These are phyloP conservation scores for Erysimum cheiranthoides DNA, from an alignment of 345 rosid genomes.

Conservation along the genomic window DNA sequence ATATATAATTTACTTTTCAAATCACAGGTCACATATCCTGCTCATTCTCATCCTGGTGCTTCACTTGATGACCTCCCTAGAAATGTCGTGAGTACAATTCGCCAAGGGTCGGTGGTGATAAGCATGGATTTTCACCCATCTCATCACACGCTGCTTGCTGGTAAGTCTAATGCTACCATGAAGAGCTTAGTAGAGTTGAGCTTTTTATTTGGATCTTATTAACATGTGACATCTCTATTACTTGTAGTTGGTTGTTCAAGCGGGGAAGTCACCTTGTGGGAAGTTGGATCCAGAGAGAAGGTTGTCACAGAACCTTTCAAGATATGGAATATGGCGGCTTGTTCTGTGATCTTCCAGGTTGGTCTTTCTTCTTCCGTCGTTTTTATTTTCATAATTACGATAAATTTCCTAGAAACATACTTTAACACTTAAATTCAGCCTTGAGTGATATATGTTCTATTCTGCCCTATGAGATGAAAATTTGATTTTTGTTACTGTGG, in stretches of 20 bases:
- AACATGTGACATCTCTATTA: constrained; percentile 10
- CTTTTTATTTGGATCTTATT: constrained; percentile 15
- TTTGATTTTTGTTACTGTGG: neutral
- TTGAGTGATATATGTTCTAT: constrained; percentile 2
- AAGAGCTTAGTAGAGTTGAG: constrained; percentile 18
- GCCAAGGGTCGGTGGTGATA: constrained; percentile 75
- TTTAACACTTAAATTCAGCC: constrained; percentile 8
- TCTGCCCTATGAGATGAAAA: constrained; percentile 9
- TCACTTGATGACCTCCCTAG: constrained; percentile 92
- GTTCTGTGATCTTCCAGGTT: constrained; percentile 75
- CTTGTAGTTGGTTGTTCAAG: constrained; percentile 75
- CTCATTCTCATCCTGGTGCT: constrained; percentile 62
- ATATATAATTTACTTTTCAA: constrained; percentile 5
- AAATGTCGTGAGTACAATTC: constrained; percentile 74
- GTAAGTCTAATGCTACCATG: constrained; percentile 52
- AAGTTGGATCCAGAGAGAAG: constrained; percentile 67
- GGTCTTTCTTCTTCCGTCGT: constrained; percentile 8
- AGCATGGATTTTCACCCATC: constrained; percentile 99
- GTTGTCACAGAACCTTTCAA: constrained; percentile 84
- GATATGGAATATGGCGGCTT: constrained; percentile 65
- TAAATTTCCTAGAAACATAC: constrained; percentile 17
- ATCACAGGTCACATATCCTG: constrained; percentile 67
- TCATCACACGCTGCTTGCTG: constrained; percentile 77
- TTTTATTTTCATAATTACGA: neutral
- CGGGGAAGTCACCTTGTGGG: constrained; percentile 92